Base-by-base conservation (phyloP, 768 basidiomycete genomes). In the Hypsizygus marmoreus region DNA sequence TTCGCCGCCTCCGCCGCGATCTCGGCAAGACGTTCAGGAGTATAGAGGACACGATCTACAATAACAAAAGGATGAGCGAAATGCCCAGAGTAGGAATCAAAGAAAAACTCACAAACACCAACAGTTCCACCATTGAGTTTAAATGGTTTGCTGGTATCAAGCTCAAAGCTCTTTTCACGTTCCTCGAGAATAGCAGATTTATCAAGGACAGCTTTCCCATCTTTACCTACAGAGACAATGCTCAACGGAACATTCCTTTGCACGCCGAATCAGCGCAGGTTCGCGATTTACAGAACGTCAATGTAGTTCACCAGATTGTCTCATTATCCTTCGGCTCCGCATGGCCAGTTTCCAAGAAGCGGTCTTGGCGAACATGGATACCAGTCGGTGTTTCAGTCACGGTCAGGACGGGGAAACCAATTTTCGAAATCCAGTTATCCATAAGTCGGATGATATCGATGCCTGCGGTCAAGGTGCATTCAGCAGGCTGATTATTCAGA, bases 61-160 rank as follows among this genome's bases (percentile, higher is more conserved):
- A 16, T 43, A 42, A 36, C 14, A 23, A 19, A 41, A 54, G 52
- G 30, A 30, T 44, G 20, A 45, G 17, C 13, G 36, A 35, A 14
- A 6, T 20, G 16, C 24, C 9, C 5, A 9, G 24, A 24, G 36
- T 25, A 6, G n/a, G 10, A 41, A 35, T 46, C 38, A 40, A 16
- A 35, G 14, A 50, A 43, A 14, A 7, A 74, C 91, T 51, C 55
- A 91, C 91, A 98, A 55, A 95, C 89, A 48, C 95, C 93, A 40
- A 80, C 79, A 1, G 92, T 94, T 31, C 86, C 86, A 2, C 86
- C 87, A 61, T 98, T 98, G 50, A 98, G 70, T 69, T 98, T 98
- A 77, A 86, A 98, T 4, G 82, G 72, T 59, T 78, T 81, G 63
- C 67, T 80, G 10, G 82, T 88, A 63, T 91, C 85, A n/a, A 97